phyloP scores from a whole-genome alignment of 768 basidiomycete genomes.

The Tephrocybe sp. region DNA sequence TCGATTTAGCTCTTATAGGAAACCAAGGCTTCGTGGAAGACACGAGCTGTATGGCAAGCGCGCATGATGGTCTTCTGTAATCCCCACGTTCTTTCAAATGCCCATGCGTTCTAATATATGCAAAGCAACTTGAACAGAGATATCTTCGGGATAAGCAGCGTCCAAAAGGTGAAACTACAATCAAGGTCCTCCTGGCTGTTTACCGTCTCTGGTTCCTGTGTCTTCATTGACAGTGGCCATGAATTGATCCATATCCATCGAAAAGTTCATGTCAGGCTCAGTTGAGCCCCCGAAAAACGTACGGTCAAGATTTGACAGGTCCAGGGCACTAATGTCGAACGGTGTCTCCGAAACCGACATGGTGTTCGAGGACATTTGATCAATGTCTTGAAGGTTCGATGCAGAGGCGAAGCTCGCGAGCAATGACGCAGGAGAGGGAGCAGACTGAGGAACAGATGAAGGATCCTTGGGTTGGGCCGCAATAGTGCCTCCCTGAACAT shows the following conservation, averaged over 20 bases:
- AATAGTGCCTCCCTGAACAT: conserved; percentile 17
- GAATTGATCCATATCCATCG: conserved; percentile 53
- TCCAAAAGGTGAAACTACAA: not conserved
- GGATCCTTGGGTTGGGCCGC: conserved; percentile 14
- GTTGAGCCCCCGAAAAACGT: conserved; percentile 38
- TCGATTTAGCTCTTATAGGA: not conserved
- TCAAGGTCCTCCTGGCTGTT: conserved; percentile 1
- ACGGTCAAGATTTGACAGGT: conserved; percentile 41
- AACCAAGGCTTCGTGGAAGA: not conserved
- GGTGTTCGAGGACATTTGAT: conserved; percentile 17
- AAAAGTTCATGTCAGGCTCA: conserved; percentile 41
- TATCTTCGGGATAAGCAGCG: not conserved
- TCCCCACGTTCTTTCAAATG: not conserved
- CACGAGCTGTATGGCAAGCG: not conserved
- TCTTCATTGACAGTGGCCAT: conserved; percentile 36
- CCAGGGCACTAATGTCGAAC: conserved; percentile 50
- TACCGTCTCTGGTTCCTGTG: conserved; percentile 15
- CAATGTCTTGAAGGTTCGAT: conserved; percentile 25
- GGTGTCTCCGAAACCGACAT: conserved; percentile 20
- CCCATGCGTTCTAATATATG: not conserved
- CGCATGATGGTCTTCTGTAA: not conserved
- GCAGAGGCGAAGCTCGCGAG: conserved; percentile 41
- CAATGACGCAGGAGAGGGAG: conserved; percentile 37
- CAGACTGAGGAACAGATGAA: conserved; percentile 19
- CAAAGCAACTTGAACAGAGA: not conserved